These are phyloP conservation scores for Coffea canephora DNA, from an alignment of 257 asterid species.

Conservation along the genomic window DNA sequence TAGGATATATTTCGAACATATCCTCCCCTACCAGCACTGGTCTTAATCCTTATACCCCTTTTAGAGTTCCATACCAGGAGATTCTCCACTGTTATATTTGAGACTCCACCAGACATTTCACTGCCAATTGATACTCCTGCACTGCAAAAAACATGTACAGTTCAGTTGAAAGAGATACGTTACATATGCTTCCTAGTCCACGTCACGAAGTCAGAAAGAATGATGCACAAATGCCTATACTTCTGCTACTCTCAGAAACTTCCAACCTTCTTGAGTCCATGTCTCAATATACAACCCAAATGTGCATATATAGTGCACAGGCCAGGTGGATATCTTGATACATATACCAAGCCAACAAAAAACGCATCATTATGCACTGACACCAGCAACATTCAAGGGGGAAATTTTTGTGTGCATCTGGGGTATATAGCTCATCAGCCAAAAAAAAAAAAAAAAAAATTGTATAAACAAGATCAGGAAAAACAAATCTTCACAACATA, in stretches of 20 bases:
- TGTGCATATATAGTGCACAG: too few relatives aligned
- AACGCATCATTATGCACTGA: neutral
- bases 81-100: slow-evolving; percentile 79
- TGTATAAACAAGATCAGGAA: neutral
- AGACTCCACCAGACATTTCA: slow-evolving; percentile 97
- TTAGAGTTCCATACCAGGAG: slow-evolving; percentile 76
- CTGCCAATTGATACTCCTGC: slow-evolving; percentile 98
- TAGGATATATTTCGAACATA: slow-evolving; percentile 66
- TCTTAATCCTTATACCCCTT: slow-evolving; percentile 88
- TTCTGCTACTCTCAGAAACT: neutral
- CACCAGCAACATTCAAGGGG: neutral
- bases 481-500: too few relatives aligned
- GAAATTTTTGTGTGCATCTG: neutral
- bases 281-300: neutral
- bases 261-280: neutral
- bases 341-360: neutral
- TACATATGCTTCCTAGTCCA: neutral
- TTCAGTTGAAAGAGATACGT: neutral
- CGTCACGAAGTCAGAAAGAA: neutral
- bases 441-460: neutral
- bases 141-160: slow-evolving; percentile 35
- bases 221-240: slow-evolving; percentile 3
- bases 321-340: too few relatives aligned
- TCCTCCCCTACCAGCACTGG: slow-evolving; percentile 92
- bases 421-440: neutral